These are phyloP conservation scores for Silene conica DNA, from an alignment of 148 eudicot species.

Conservation along the genomic window DNA sequence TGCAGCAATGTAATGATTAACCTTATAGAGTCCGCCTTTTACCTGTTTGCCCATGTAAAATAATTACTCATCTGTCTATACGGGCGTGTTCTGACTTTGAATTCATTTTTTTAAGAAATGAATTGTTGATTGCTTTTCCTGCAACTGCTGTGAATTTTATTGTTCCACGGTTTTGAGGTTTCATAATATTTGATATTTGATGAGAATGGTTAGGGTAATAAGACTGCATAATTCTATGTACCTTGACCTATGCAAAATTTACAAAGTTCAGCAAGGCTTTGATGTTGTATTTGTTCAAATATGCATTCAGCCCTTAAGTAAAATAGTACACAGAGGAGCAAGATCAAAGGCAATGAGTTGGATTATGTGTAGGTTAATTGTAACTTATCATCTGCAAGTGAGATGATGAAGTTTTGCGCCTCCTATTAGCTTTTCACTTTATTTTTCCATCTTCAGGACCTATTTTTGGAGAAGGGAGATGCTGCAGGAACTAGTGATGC, in stretches of 20 bases:
- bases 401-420: not conserved
- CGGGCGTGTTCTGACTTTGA: not conserved
- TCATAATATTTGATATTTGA: not conserved
- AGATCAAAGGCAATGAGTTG: not conserved
- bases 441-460: constrained; percentile 38
- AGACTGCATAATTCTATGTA: not conserved
- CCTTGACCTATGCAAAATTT: not conserved
- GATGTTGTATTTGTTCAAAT: not conserved
- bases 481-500: constrained; percentile 43
- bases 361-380: not conserved
- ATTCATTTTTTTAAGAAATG: not conserved
- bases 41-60: not conserved
- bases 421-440: not conserved
- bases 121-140: not conserved
- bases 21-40: not conserved
- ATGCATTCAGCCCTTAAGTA: not conserved
- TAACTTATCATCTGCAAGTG: not conserved
- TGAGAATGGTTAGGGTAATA: not conserved
- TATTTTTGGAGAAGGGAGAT: constrained; percentile 63
- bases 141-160: not conserved
- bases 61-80: not conserved
- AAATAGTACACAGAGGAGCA: not conserved
- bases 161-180: not conserved
- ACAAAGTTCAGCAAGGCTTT: not conserved
- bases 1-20: not conserved